Conservation (phyloP, 352 stramenopile species). For the Phytophthora crassamura region DNA sequence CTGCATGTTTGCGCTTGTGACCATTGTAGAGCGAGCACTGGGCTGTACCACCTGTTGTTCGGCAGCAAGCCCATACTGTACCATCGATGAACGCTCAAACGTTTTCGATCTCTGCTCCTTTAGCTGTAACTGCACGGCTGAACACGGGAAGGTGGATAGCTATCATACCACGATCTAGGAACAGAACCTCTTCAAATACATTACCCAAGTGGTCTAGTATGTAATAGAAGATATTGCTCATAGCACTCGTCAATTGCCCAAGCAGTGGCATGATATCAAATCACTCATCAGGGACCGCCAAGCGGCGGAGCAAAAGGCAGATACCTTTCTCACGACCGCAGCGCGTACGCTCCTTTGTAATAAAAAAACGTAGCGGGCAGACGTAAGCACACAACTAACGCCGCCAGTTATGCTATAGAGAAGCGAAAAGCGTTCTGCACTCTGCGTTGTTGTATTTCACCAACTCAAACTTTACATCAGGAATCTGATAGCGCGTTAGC, state of each 20-base stretch:
- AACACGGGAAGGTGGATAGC: not conserved
- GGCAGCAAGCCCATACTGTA: not conserved
- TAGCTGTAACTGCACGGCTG: not conserved
- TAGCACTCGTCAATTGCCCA: not conserved
- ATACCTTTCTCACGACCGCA: not conserved
- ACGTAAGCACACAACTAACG: not conserved
- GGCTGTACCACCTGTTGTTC: not conserved
- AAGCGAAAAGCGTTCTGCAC: not conserved
- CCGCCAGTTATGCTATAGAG: not conserved
- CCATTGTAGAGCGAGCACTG: not conserved
- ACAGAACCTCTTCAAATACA: not conserved
- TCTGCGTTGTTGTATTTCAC: not conserved
- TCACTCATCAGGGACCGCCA: no score
- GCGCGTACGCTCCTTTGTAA: not conserved
- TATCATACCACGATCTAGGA: not conserved
- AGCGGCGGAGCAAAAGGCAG: no score
- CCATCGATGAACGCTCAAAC: not conserved
- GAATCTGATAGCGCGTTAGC: not conserved
- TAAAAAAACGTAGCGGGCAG: not conserved
- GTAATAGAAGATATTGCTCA: slow-evolving; percentile 2
- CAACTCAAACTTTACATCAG: slow-evolving; percentile 1
- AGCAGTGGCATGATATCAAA: not conserved
- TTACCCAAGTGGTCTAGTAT: not conserved
- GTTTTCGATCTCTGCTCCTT: not conserved
- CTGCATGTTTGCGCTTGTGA: no score